Base-by-base conservation (phyloP, 805 yeast species). In the Pichia gijzeniarum region DNA sequence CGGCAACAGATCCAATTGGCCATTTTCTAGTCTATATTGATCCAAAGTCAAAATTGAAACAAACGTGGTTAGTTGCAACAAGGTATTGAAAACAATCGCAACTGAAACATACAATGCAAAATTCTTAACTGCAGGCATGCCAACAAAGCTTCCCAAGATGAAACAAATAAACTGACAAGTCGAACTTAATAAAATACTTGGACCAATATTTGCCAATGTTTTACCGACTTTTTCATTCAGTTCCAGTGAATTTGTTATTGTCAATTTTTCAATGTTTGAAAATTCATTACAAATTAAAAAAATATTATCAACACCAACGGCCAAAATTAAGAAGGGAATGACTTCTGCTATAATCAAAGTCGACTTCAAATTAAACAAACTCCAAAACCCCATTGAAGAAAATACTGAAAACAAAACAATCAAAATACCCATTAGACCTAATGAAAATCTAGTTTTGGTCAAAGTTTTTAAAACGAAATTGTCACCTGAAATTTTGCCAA, bases 321-420 rank as follows among this genome's bases (percentile, higher is more conserved):
- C 99, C 47, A 91, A 70, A 13, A 91, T 85, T 56, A 91, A 69
- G 59, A 91, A 91, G 9, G 98, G 98, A 30, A 91, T 91, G 5
- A 91, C 99, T 61, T 93, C 98, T 2, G 98, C 97, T 47, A 91
- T 88, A 52, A 91, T 90, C 36, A 91, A 69, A 0, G 98, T 91
- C 0, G 95, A 85, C 57, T 85, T 87, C 40, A 90, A 65, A 0
- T 93, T 95, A n/a, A 85, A 48, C 5, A 76, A 56, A 12, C 93
- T 76, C 63, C 87, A 85, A 4, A 88, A 54, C 0, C 98, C 98
- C 0, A 89, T 86, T 0, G 97, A 79, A 1, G 95, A 74, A 1
- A 77, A 62, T 1, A 91, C 95, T 0, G 96, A 89, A 9, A 87
- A 62, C 20, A 87, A 64, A 13, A 93, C 96, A 33, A 90, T 84